A percentile compares a stretch with the other conserved stretches of the same genome.
Conservation (phyloP, 2,329 filamentous ascomycete genomes). For the Trichoderma lentiforme region DNA sequence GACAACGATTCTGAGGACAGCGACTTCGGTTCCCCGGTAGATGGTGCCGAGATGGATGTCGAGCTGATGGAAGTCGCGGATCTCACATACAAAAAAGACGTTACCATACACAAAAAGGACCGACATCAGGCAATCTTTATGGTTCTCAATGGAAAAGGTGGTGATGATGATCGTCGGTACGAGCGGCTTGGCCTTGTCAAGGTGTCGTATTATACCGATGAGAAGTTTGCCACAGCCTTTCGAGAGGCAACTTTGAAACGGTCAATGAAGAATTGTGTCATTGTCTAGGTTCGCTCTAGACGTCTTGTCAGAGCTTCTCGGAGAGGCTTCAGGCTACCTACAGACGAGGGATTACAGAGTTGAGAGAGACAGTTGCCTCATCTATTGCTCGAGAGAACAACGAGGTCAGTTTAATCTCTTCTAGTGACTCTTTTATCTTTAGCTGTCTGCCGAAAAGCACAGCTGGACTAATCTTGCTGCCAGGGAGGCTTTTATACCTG, state of each 20-base stretch:
- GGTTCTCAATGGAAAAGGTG: neutral
- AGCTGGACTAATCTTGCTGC: neutral
- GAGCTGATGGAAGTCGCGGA: neutral
- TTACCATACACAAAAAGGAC: neutral
- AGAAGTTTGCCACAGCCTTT: neutral
- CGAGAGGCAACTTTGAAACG: neutral
- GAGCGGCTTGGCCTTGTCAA: neutral
- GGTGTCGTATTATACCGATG: neutral
- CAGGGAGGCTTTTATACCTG: neutral
- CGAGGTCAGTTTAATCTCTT: neutral
- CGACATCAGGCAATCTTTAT: neutral
- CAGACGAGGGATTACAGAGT: neutral
- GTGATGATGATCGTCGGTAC: neutral
- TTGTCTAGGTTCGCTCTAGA: neutral
- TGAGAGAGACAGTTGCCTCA: neutral
- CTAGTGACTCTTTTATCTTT: neutral
- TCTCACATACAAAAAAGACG: neutral
- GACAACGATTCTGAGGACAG: neutral
- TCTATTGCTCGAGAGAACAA: neutral
- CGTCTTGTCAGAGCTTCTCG: fast-evolving
- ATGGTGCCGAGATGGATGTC: neutral
- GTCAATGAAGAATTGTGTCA: neutral
- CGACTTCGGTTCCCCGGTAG: neutral
- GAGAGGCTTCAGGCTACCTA: neutral
- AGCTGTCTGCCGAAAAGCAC: neutral